phyloP scores from a whole-genome alignment of 257 asterid genomes.

The Agastache rugosa region DNA sequence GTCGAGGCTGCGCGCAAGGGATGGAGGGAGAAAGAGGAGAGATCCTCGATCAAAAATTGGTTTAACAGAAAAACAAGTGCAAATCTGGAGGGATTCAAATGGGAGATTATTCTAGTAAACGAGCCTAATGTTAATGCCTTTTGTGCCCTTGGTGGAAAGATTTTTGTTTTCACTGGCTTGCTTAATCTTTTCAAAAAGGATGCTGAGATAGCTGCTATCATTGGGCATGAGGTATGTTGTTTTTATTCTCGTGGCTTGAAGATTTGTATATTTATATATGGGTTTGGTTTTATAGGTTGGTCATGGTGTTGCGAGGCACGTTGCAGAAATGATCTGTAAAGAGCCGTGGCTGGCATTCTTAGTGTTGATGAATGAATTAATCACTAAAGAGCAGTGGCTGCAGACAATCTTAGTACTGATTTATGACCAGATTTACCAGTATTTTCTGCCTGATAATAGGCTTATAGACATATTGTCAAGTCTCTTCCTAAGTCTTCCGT shows the following conservation, averaged over 20 bases:
- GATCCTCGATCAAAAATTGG: no score
- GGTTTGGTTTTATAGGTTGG: no score
- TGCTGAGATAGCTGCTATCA: constrained; percentile 83
- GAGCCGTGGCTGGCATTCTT: constrained; percentile 61
- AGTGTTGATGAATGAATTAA: not conserved
- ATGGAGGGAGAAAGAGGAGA: constrained; percentile 62
- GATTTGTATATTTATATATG: no score
- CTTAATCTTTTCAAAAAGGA: constrained; percentile 67
- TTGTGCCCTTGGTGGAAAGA: constrained; percentile 80
- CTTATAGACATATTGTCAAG: constrained; percentile 73
- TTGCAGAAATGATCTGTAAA: constrained; percentile 79
- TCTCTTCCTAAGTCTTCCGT: constrained; percentile 84
- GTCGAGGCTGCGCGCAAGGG: constrained; percentile 81
- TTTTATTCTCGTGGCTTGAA: no score
- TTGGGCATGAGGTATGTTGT: constrained; percentile 93
- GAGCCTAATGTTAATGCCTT: constrained; percentile 81
- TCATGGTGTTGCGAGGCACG: constrained; percentile 92
- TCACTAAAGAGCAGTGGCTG: not conserved
- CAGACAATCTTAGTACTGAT: constrained; percentile 64
- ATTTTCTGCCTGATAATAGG: constrained; percentile 66
- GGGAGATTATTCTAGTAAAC: constrained; percentile 88
- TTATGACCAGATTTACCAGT: constrained; percentile 56
- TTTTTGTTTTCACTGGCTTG: constrained; percentile 45
- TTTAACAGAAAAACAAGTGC: constrained; percentile 53
- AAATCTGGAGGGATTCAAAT: constrained; percentile 80